Conservation (phyloP, 805 yeast genomes). For the Suhomyces sp. region DNA sequence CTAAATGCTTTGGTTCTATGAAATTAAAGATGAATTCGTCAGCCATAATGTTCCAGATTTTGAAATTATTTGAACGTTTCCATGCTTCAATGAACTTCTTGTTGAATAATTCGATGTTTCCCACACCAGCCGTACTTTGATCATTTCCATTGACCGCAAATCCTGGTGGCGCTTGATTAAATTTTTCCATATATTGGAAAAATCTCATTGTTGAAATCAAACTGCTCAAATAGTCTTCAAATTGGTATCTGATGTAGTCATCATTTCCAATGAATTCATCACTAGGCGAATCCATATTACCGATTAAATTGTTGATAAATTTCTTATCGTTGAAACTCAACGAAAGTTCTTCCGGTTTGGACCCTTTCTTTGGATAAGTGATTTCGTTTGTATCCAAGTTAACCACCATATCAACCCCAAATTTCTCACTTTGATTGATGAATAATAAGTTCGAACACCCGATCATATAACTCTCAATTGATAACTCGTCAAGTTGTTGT, state of each 20-base stretch:
- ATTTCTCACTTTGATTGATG: constrained; percentile 56
- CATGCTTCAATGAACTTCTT: constrained; percentile 32
- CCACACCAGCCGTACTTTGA: constrained; percentile 18
- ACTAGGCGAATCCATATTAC: constrained; percentile 47
- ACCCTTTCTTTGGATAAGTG: constrained; percentile 40
- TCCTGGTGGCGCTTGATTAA: constrained; percentile 42
- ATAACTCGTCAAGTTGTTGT: constrained; percentile 81
- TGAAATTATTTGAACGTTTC: constrained; percentile 35
- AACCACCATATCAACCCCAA: constrained; percentile 68
- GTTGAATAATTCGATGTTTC: constrained; percentile 32
- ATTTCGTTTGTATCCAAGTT: constrained; percentile 61
- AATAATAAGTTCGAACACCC: constrained; percentile 89
- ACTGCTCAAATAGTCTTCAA: constrained; percentile 86
- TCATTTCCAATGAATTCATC: constrained; percentile 50
- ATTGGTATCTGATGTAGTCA: constrained; percentile 81
- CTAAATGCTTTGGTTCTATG: constrained; percentile 40
- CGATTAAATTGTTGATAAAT: constrained; percentile 63
- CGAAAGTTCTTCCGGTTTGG: constrained; percentile 29
- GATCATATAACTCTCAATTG: constrained; percentile 60
- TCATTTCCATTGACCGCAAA: too few relatives aligned
- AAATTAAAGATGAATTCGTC: constrained; percentile 48
- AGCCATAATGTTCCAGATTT: constrained; percentile 40
- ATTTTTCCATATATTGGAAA: constrained; percentile 50
- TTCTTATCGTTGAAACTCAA: constrained; percentile 57
- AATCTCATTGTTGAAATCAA: constrained; percentile 72